These are phyloP conservation scores for Eucalyptus curtisii DNA, from an alignment of 345 rosid species.

Conservation along the genomic window DNA sequence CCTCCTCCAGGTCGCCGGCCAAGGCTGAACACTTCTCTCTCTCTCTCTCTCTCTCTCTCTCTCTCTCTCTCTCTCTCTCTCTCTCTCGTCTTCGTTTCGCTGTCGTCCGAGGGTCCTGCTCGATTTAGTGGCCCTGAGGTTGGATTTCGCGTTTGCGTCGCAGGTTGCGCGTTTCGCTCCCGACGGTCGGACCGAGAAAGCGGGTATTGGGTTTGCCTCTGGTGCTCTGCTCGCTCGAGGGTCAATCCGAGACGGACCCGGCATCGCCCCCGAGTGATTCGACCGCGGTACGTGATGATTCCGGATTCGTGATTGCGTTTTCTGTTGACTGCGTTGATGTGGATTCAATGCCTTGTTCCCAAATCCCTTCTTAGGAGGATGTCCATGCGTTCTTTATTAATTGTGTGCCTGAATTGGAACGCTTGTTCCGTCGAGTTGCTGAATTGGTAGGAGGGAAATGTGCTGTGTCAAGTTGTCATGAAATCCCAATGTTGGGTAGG, in stretches of 20 bases:
- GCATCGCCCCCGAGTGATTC: background rate
- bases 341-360: background rate
- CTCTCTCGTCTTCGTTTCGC: background rate
- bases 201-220: background rate
- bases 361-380: background rate
- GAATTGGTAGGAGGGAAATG: background rate
- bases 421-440: background rate
- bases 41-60: background rate
- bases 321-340: background rate
- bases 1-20: background rate
- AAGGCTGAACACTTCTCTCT: background rate
- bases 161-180: background rate
- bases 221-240: background rate
- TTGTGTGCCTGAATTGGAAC: background rate
- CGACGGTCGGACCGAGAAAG: background rate
- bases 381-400: background rate
- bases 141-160: background rate
- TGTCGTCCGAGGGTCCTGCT: background rate
- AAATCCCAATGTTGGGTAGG: background rate
- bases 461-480: background rate
- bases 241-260: background rate
- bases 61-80: background rate
- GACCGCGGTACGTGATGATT: background rate
- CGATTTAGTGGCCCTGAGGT: background rate
- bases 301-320: background rate